phyloP scores from a whole-genome alignment of 2,329 filamentous ascomycete genomes.

The Fusarium sp. region DNA sequence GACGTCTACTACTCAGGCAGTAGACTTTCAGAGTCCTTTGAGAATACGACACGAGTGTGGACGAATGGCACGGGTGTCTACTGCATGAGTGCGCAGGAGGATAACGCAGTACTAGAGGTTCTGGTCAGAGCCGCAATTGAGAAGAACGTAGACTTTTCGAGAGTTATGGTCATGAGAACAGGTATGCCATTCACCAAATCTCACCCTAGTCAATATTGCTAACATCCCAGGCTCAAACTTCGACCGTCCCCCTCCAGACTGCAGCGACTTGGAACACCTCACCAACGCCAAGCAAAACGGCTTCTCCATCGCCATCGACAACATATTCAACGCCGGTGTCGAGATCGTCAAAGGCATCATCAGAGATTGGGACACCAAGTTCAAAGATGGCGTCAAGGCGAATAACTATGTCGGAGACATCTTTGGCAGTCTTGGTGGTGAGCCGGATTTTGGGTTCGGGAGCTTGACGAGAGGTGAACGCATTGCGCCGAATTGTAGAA shows the following conservation, averaged over 20 bases:
- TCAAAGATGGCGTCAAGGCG: slow-evolving; percentile 68
- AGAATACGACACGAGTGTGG: slow-evolving; percentile 73
- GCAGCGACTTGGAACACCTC: slow-evolving; percentile 71
- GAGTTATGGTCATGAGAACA: slow-evolving; percentile 78
- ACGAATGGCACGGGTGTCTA: slow-evolving; percentile 79
- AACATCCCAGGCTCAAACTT: slow-evolving; percentile 71
- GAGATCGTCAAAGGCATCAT: slow-evolving; percentile 76
- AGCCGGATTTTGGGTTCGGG: slow-evolving; percentile 75
- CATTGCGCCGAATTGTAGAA: slow-evolving; percentile 45
- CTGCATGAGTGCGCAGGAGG: slow-evolving; percentile 81
- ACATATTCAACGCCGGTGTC: slow-evolving; percentile 77
- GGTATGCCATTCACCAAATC: slow-evolving; percentile 49
- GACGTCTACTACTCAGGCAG: slow-evolving; percentile 80
- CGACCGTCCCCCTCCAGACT: slow-evolving; percentile 74
- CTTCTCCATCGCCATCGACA: slow-evolving; percentile 73
- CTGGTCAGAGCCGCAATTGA: slow-evolving; percentile 71
- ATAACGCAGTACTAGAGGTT: slow-evolving; percentile 78
- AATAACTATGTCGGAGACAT: slow-evolving; percentile 80
- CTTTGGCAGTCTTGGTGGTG: slow-evolving; percentile 76
- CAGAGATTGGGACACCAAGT: slow-evolving; percentile 71
- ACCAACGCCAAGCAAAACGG: slow-evolving; percentile 73
- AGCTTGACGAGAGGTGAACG: slow-evolving; percentile 58
- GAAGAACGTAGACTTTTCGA: slow-evolving; percentile 74
- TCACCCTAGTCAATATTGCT: not conserved
- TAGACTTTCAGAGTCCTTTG: slow-evolving; percentile 74